Percentiles rank a stretch among this genome's conserved stretches.
phyloP scores from a whole-genome alignment of 176 grass and related monocot genomes.

The Secale cereale region DNA sequence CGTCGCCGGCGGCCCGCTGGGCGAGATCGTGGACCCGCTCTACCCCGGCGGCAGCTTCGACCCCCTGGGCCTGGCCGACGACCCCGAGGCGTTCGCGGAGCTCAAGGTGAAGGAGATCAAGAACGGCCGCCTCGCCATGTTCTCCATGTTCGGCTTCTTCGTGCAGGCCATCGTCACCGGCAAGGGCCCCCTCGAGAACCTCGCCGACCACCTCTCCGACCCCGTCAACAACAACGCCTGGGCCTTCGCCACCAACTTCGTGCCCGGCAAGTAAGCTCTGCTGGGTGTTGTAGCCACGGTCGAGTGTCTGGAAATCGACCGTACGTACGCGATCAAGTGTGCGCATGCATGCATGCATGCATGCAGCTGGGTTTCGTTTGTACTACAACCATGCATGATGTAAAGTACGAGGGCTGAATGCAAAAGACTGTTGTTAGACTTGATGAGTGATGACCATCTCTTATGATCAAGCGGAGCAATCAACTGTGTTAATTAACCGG shows the following conservation, averaged over 20 bases:
- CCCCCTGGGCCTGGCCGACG: constrained; percentile 74
- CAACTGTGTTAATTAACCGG: too few species aligned
- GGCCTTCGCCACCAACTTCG: constrained; percentile 97
- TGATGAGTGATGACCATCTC: background rate
- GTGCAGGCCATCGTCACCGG: constrained; percentile 93
- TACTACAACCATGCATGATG: background rate
- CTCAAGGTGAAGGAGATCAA: constrained; percentile 95
- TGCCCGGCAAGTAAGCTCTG: constrained; percentile 57
- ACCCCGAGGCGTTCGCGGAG: constrained; percentile 83
- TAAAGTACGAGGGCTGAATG: background rate
- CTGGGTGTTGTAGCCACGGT: background rate
- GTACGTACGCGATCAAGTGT: background rate
- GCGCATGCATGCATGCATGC: background rate
- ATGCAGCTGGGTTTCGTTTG: background rate
- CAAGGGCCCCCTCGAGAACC: constrained; percentile 87
- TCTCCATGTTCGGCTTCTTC: constrained; percentile 95
- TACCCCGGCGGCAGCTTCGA: constrained; percentile 89
- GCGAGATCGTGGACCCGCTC: constrained; percentile 75
- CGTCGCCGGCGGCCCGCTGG: constrained; percentile 73
- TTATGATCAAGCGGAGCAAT: too few species aligned
- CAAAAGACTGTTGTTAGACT: background rate
- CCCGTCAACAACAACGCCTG: constrained; percentile 98
- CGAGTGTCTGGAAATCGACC: too few species aligned
- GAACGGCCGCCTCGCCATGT: constrained; percentile 83
- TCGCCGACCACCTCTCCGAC: constrained; percentile 82